Conservation (phyloP, 257 asterid genomes). For the Ophiorrhiza pumila region DNA sequence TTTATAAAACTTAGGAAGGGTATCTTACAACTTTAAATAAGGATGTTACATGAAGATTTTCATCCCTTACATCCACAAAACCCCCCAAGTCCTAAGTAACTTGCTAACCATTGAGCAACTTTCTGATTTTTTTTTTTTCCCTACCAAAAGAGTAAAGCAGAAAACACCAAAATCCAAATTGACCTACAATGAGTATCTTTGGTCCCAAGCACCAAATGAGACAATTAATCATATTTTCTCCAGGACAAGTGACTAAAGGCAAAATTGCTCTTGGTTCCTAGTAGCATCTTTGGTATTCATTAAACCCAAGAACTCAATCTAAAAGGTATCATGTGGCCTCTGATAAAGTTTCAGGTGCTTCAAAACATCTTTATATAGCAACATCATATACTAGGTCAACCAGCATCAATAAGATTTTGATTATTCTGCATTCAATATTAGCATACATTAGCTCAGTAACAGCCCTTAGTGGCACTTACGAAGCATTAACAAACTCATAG, state of each 20-base stretch:
- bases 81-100: neutral
- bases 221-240: neutral
- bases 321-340: neutral
- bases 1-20: too few relatives aligned
- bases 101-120: neutral
- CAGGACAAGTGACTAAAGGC: neutral
- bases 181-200: neutral
- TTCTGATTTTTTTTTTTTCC: neutral
- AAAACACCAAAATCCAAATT: neutral
- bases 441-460: neutral
- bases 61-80: too few relatives aligned
- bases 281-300: neutral
- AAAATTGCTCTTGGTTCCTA: neutral
- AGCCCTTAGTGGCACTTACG: neutral
- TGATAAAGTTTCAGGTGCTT: too few relatives aligned
- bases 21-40: too few relatives aligned
- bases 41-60: too few relatives aligned
- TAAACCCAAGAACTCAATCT: neutral
- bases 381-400: too few relatives aligned
- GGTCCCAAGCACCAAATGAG: neutral
- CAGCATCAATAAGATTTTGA: too few relatives aligned
- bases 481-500: neutral
- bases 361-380: too few relatives aligned
- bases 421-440: neutral
- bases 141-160: neutral